Evolutionary conservation across 2,329 filamentous ascomycete genomes (phyloP).

Genomic region (Hymenoscyphus salicellus): DNA sequence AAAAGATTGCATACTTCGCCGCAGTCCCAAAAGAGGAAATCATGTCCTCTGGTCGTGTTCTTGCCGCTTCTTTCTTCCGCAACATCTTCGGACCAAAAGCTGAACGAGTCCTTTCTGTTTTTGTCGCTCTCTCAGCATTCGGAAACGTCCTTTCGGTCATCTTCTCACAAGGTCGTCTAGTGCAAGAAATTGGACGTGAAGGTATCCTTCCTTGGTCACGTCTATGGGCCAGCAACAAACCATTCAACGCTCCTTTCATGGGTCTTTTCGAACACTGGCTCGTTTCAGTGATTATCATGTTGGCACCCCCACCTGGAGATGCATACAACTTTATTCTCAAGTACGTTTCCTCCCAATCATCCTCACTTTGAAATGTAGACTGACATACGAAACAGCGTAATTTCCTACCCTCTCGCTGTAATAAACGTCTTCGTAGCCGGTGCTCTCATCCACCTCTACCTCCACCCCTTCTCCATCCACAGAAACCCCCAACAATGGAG

Average conservation of each 20-base stretch:
- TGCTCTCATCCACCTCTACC: slow-evolving; percentile 53
- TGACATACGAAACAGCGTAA: slow-evolving; percentile 45
- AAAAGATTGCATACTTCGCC: slow-evolving; percentile 61
- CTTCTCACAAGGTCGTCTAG: slow-evolving; percentile 64
- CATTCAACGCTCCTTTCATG: slow-evolving; percentile 60
- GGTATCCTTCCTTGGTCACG: slow-evolving; percentile 62
- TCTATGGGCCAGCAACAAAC: slow-evolving; percentile 62
- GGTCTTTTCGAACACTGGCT: slow-evolving; percentile 63
- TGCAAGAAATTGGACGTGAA: slow-evolving; percentile 64
- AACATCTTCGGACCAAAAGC: slow-evolving; percentile 54
- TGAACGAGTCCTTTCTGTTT: slow-evolving; percentile 59
- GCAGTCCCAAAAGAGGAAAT: slow-evolving; percentile 54
- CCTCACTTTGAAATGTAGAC: not conserved
- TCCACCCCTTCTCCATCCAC: slow-evolving; percentile 46
- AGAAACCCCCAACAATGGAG: slow-evolving; percentile 50
- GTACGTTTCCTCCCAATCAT: slow-evolving; percentile 36
- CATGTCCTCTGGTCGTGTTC: slow-evolving; percentile 48
- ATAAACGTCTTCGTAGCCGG: slow-evolving; percentile 54
- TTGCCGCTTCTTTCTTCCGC: slow-evolving; percentile 54
- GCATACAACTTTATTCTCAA: slow-evolving; percentile 63
- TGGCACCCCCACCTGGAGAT: slow-evolving; percentile 65
- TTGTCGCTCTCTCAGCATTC: slow-evolving; percentile 65
- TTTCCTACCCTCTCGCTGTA: slow-evolving; percentile 61
- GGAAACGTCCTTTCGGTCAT: slow-evolving; percentile 67
- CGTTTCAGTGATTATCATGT: slow-evolving; percentile 62